Conservation (phyloP, 2,329 filamentous ascomycete species). For the Ceratocystis huliohia region DNA sequence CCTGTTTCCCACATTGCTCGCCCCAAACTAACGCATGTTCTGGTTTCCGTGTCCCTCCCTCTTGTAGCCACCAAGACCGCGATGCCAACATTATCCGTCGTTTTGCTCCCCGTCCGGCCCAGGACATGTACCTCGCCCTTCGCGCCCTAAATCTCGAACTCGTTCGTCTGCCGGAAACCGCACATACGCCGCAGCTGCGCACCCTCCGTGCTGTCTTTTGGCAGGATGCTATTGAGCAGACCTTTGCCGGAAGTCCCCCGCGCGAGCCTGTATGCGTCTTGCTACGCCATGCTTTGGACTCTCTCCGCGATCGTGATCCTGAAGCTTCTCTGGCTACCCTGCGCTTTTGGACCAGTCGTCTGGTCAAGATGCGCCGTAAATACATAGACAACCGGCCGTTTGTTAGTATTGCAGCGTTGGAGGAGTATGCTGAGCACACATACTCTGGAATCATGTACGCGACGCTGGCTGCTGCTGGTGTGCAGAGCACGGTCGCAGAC, state of each 20-base stretch:
- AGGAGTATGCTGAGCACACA: constrained; percentile 86
- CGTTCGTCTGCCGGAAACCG: constrained; percentile 76
- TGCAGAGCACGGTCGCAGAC: constrained; percentile 73
- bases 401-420: constrained; percentile 56
- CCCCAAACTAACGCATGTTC: neutral
- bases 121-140: constrained; percentile 78
- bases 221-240: constrained; percentile 69
- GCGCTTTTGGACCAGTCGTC: constrained; percentile 61
- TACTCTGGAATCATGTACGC: constrained; percentile 89
- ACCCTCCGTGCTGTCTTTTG: constrained; percentile 90
- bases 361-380: constrained; percentile 71
- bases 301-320: constrained; percentile 38
- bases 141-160: constrained; percentile 89
- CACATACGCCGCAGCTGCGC: constrained; percentile 76
- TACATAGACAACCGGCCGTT: constrained; percentile 77
- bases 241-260: constrained; percentile 64
- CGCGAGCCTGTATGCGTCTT: constrained; percentile 86
- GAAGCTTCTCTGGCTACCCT: constrained; percentile 37
- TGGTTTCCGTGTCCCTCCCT: neutral
- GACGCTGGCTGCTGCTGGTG: constrained; percentile 63
- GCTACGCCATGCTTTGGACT: constrained; percentile 57
- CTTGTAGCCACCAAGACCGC: constrained; percentile 65
- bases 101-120: constrained; percentile 63
- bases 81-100: constrained; percentile 76
- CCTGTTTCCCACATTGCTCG: neutral